Evolutionary conservation across 805 yeast genomes (phyloP).

Genomic region (Pichia heedii): DNA sequence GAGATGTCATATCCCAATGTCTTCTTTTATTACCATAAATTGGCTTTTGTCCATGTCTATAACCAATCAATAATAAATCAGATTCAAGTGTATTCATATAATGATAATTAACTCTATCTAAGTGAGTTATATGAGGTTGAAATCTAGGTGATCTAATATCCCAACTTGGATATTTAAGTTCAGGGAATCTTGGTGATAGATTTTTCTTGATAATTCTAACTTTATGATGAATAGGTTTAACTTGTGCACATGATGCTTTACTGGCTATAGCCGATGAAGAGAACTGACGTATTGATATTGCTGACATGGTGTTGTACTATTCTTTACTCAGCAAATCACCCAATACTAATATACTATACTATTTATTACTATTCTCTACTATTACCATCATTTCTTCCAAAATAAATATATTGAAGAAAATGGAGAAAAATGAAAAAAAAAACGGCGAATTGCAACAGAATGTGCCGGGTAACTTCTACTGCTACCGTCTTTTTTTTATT

Average conservation of each 20-base stretch:
- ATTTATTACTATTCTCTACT: too few relatives aligned
- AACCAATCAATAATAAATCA: slow-evolving; percentile 71
- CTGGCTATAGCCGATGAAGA: slow-evolving; percentile 27
- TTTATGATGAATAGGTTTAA: slow-evolving; percentile 87
- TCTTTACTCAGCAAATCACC: too few relatives aligned
- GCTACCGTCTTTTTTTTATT: too few relatives aligned
- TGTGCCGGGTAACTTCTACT: too few relatives aligned
- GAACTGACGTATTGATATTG: slow-evolving; percentile 19
- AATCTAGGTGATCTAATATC: slow-evolving; percentile 75
- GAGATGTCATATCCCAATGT: slow-evolving; percentile 80
- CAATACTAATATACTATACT: too few relatives aligned
- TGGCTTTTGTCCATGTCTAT: slow-evolving; percentile 52
- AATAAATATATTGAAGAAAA: too few relatives aligned
- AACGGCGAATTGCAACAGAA: too few relatives aligned
- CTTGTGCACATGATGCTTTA: slow-evolving; percentile 58
- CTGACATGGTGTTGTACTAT: slow-evolving; percentile 6
- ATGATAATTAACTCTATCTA: slow-evolving; percentile 73
- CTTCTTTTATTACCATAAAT: slow-evolving; percentile 63
- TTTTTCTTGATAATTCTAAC: slow-evolving; percentile 66
- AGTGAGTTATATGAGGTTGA: slow-evolving; percentile 65
- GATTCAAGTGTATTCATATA: slow-evolving; percentile 64
- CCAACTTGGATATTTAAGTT: slow-evolving; percentile 52
- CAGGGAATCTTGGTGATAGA: slow-evolving; percentile 68
- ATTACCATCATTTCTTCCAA: too few relatives aligned
- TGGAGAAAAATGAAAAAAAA: too few relatives aligned